Base-by-base conservation (phyloP, 306 rosid species). In the Corylus americana region DNA sequence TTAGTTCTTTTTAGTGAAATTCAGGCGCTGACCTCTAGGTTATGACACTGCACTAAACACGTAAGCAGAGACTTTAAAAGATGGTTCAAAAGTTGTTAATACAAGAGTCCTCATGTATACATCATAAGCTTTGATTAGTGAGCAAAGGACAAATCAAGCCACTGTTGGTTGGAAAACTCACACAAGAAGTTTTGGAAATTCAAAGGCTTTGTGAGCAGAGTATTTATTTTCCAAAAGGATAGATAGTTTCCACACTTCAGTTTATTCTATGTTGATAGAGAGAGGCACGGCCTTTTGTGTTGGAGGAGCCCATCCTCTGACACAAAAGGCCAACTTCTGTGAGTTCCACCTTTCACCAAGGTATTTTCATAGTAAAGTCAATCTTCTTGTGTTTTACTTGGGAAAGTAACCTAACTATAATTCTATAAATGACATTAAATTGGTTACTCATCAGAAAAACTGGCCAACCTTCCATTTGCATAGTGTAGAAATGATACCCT, bases 1-100 rank as follows among this genome's bases (percentile, higher is more conserved):
- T 74, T 44, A 53, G 47, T 70, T 39, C 22, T 79, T 72, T 75
- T 50, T 50, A 78, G 39, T 53, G 29, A 72, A 71, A 50, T 51
- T 64, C 74, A 55, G 71, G 68, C 18, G 10, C 79, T 42, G 53
- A 64, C 37, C 14, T 25, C 66, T 25, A 4, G 66, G 35, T 59
- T 59, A 4, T 25, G 66, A n/a, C 25, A 55, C 11, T 7, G 27
- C 20, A 55, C 62, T 27, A n/a, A 55, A 55, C 1, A 55, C n/a
- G 22, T 18, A 55, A 55, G 11, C 62, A 10, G 3, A 55, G 20
- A 25, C 5, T 58, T 27, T 58, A 7, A 58, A 58, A 58, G 66
- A 59, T 11, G 37, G 66, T 59, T 59, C 31, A 22, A 59, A 59
- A 59, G 31, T 59, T 59, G 37, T 25, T 20, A 67, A 39, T 67